Conservation (phyloP, 495 filamentous ascomycete species). For the Aspergillus ostianus region DNA sequence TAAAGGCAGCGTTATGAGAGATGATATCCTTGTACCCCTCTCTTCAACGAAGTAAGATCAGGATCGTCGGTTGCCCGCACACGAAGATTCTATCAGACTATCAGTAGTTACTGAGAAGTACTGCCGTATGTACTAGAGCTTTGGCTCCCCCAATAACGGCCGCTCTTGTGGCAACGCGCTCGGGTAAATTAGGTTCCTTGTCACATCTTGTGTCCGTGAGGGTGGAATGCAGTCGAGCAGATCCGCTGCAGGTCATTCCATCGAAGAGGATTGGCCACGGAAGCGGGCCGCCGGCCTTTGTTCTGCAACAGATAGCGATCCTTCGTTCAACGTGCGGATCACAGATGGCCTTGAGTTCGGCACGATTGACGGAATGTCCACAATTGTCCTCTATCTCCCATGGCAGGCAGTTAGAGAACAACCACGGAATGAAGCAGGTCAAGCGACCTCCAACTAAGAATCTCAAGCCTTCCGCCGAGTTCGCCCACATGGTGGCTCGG, state of each 20-base stretch:
- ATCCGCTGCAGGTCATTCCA: conserved; percentile 1
- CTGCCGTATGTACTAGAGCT: neutral
- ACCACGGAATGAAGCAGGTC: conserved; percentile 15
- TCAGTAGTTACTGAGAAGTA: neutral
- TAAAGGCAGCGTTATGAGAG: too few species aligned
- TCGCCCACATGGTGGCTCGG: conserved; percentile 9
- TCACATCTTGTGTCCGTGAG: neutral
- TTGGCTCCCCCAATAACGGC: too few species aligned
- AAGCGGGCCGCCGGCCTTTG: neutral
- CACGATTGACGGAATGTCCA: neutral
- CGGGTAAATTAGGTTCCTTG: conserved; percentile 5
- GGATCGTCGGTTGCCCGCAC: too few species aligned
- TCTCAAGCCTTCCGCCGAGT: conserved; percentile 14
- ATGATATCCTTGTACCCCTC: too few species aligned
- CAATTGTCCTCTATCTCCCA: neutral
- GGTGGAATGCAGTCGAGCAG: neutral
- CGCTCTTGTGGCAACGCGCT: neutral
- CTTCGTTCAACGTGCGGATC: neutral
- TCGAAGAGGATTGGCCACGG: conserved; percentile 2
- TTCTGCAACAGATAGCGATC: conserved; percentile 1
- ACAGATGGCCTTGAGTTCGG: neutral
- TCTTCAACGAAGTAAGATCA: too few species aligned
- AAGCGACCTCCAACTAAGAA: conserved; percentile 17
- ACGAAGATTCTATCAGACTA: neutral
- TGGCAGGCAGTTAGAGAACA: neutral